These are phyloP conservation scores for Colletotrichum filicis DNA, from an alignment of 2,329 filamentous ascomycete species.

Conservation along the genomic window DNA sequence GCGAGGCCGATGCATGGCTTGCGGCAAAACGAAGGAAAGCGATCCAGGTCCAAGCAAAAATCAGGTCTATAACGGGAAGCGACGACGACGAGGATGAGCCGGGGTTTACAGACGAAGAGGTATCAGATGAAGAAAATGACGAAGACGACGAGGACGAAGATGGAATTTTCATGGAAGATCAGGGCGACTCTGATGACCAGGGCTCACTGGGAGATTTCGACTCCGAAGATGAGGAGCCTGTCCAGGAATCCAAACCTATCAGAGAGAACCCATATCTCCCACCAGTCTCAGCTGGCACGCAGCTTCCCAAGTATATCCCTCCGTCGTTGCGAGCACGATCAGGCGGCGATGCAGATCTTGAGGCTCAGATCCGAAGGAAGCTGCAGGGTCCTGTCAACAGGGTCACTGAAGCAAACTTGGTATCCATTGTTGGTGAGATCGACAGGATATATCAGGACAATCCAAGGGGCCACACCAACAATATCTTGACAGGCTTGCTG, in stretches of 20 bases:
- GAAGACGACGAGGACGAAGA: conserved; percentile 41
- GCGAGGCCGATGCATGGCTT: conserved; percentile 70
- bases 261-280: conserved; percentile 92
- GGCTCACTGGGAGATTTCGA: conserved; percentile 54
- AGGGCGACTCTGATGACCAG: conserved; percentile 45
- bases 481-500: conserved; percentile 80
- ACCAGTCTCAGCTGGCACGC: conserved; percentile 60
- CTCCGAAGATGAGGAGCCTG: conserved; percentile 43
- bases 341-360: conserved; percentile 72
- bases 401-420: conserved; percentile 88
- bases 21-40: conserved; percentile 66
- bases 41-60: conserved; percentile 1
- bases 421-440: conserved; percentile 84
- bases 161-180: conserved; percentile 42
- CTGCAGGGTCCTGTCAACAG: conserved; percentile 92
- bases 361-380: conserved; percentile 79
- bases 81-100: conserved; percentile 41
- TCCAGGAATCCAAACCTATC: conserved; percentile 55
- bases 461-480: conserved; percentile 88
- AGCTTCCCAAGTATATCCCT: conserved; percentile 83
- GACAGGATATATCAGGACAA: conserved; percentile 86
- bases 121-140: conserved; percentile 41
- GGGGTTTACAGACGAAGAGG: conserved; percentile 42
- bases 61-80: background rate
- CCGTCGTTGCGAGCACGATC: conserved; percentile 79